Percentiles rank a stretch among this genome's conserved stretches.
Evolutionary conservation across 1,284 basidiomycete species (phyloP).

Genomic region (Marasmius sp.): DNA sequence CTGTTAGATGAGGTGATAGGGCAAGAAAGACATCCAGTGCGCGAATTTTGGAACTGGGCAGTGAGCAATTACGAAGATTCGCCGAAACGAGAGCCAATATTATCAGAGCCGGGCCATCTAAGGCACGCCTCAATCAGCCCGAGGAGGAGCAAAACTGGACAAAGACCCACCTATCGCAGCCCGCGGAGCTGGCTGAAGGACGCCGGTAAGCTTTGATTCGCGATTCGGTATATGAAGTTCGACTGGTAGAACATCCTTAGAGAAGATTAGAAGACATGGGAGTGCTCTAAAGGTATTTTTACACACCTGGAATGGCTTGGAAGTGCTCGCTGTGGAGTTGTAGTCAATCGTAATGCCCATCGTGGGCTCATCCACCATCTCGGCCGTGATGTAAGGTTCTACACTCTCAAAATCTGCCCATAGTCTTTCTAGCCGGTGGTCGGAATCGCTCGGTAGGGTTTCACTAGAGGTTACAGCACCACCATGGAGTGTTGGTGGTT

Average conservation of each 20-base stretch:
- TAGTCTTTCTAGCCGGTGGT: slow-evolving; percentile 72
- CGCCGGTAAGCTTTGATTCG: slow-evolving; percentile 50
- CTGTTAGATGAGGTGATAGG: slow-evolving; percentile 80
- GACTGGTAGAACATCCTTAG: slow-evolving; percentile 77
- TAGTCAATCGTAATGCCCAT: slow-evolving; percentile 60
- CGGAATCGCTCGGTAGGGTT: slow-evolving; percentile 73
- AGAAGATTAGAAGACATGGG: slow-evolving; percentile 1
- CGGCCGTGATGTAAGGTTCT: slow-evolving; percentile 64
- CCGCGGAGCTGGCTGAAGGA: slow-evolving; percentile 40
- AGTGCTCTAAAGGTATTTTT: neutral
- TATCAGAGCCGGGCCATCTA: slow-evolving; percentile 81
- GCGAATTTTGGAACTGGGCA: slow-evolving; percentile 85
- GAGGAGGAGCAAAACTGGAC: slow-evolving; percentile 42
- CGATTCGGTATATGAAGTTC: slow-evolving; percentile 74
- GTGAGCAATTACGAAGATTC: slow-evolving; percentile 86
- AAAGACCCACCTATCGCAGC: slow-evolving; percentile 63
- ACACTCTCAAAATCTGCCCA: slow-evolving; percentile 83
- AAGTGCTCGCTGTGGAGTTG: slow-evolving; percentile 34
- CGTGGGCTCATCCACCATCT: slow-evolving; percentile 43
- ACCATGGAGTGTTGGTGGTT: slow-evolving; percentile 25
- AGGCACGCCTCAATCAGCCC: slow-evolving; percentile 44
- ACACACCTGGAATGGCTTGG: slow-evolving; percentile 62
- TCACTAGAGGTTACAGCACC: slow-evolving; percentile 32
- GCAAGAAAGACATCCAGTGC: slow-evolving; percentile 89
- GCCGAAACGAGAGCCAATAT: slow-evolving; percentile 85